Base-by-base conservation (phyloP, 805 yeast species). In the Maudiozyma saulgeensis region DNA sequence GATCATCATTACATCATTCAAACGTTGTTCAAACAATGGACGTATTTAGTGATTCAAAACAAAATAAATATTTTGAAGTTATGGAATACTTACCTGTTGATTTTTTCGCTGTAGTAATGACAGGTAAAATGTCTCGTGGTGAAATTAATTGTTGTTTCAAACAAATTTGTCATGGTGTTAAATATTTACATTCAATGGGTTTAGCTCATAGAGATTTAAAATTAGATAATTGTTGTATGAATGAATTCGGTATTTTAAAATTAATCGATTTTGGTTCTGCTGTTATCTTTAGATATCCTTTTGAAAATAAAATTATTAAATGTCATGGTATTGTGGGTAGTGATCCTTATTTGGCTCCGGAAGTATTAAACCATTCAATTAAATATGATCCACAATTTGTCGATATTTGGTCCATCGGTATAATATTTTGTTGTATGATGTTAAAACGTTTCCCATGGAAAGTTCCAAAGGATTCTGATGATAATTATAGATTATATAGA, bases 51-150 rank as follows among this genome's bases (percentile, higher is more conserved):
- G 72, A 69, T 48, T 74, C 79, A 52, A 83, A 80, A 55, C 78
- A 79, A 56, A 79, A 78, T 56, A 80, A 84, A 51, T 84, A 82
- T 64, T 84, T 75, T 58, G 89, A 86, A 67, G 82, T 86, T 32
- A 86, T 86, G 93, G 93, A 86, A 64, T 86, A 83, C 58, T 84
- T 90, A 50, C 93, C 91, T 25, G 76, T 80, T 42, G 95, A 86
- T 68, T 84, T 86, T 65, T 86, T 86, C 62, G 87, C 87, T 0
- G 87, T 86, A 41, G 93, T 86, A 11, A 86, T 86, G 95, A 79
- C 87, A 7, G 88, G 87, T 23, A 77, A 80, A 57, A 83, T 86
- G 89, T 75, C 86, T 2, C 74, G 93, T 58, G 80, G 80, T 45
- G 95, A 86, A 63, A 83, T 84, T 55, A 84, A 84, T 60, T 86